Conservation (phyloP, 2,329 filamentous ascomycete species). For the Biscogniauxia marginata region DNA sequence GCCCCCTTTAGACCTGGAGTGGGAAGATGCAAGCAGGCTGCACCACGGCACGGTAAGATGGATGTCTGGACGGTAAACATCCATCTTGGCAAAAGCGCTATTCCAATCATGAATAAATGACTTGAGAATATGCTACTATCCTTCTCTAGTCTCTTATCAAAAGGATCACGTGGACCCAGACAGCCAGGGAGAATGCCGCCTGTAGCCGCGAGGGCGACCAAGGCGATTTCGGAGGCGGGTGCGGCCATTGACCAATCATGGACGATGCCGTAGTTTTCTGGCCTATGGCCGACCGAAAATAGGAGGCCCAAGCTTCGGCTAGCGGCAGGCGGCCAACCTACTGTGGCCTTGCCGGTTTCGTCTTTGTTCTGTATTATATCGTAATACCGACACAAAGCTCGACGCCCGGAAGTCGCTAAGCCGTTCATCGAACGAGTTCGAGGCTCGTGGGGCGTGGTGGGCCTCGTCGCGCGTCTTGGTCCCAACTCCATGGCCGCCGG, state of each 20-base stretch:
- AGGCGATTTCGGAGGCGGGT: neutral
- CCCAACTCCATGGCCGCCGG: neutral
- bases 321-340: neutral
- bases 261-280: neutral
- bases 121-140: constrained; percentile 22
- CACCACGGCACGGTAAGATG: constrained; percentile 16
- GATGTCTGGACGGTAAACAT: neutral
- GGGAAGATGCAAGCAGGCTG: constrained; percentile 10
- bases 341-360: neutral
- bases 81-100: neutral
- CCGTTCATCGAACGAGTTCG: neutral
- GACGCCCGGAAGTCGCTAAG: neutral
- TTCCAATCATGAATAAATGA: constrained; percentile 31
- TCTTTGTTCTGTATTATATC: neutral
- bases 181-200: constrained; percentile 27
- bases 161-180: constrained; percentile 29
- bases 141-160: constrained; percentile 27
- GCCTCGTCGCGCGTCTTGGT: neutral
- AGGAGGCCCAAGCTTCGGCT: neutral
- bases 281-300: neutral
- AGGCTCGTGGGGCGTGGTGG: neutral
- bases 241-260: neutral
- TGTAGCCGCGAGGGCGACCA: constrained; percentile 26
- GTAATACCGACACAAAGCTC: neutral
- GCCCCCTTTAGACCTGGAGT: neutral